Percentiles rank a stretch among this genome's conserved stretches.
Evolutionary conservation across 2,329 filamentous ascomycete genomes (phyloP).

Genomic region (Zelopaecilomyces penicillatus): DNA sequence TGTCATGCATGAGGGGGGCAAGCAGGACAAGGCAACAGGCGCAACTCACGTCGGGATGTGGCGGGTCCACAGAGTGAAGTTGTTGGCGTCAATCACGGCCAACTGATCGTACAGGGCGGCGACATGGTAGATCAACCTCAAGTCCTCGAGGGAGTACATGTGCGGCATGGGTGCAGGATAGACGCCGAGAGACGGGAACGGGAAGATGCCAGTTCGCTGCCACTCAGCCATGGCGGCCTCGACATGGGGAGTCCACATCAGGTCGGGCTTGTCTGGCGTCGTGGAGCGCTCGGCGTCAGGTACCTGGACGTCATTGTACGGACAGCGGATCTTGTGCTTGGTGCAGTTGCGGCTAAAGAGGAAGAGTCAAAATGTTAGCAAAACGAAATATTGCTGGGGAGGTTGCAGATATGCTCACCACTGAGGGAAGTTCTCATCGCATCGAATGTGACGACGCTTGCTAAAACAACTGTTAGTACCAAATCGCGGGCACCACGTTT

Average conservation of each 20-base stretch:
- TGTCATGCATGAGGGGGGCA: background rate
- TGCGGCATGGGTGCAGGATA: conserved; percentile 67
- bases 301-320: conserved; percentile 82
- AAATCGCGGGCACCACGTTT: background rate
- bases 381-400: background rate
- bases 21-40: background rate
- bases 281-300: conserved; percentile 52
- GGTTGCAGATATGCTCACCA: conserved; percentile 52
- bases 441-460: conserved; percentile 94
- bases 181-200: conserved; percentile 72
- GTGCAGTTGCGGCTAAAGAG: conserved; percentile 81
- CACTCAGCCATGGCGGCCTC: conserved; percentile 74
- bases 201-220: conserved; percentile 76
- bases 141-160: conserved; percentile 65
- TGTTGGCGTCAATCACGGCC: conserved; percentile 65
- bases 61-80: conserved; percentile 85
- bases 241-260: conserved; percentile 82
- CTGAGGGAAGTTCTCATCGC: conserved; percentile 96
- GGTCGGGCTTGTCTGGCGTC: conserved; percentile 54
- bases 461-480: conserved; percentile 22
- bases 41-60: conserved; percentile 78
- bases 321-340: conserved; percentile 96
- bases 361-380: conserved; percentile 11
- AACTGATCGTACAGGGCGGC: conserved; percentile 79
- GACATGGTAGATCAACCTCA: conserved; percentile 86